A percentile compares a stretch with the other conserved stretches of the same genome.
phyloP scores from a whole-genome alignment of 306 rosid species.

The Cyamopsis tetragonoloba region DNA sequence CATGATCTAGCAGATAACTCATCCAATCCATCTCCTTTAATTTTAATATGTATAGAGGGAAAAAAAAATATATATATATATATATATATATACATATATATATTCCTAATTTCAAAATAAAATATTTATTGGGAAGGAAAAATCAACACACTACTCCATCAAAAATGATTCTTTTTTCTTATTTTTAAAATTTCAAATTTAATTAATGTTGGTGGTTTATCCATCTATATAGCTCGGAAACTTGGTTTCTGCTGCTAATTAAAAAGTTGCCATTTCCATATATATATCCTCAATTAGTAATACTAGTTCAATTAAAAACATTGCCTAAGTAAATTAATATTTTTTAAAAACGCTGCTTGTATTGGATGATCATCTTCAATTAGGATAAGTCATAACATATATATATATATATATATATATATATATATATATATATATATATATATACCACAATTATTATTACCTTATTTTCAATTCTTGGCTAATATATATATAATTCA shows the following conservation, averaged over 20 bases:
- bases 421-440: too few species aligned
- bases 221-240: neutral
- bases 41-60: neutral
- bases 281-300: neutral
- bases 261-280: too few species aligned
- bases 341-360: neutral
- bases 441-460: too few species aligned
- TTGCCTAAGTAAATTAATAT: neutral
- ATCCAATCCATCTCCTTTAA: too few species aligned
- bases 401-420: too few species aligned
- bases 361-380: neutral
- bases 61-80: neutral
- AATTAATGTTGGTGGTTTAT: neutral
- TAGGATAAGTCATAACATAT: neutral
- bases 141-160: neutral
- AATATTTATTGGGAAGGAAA: neutral
- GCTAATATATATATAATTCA: neutral
- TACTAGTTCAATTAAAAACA: neutral
- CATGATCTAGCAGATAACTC: conserved; percentile 18
- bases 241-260: neutral
- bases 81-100: too few species aligned
- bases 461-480: neutral
- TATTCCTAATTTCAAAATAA: neutral
- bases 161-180: neutral
- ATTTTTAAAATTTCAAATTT: neutral